phyloP scores from a whole-genome alignment of 2,329 filamentous ascomycete genomes.

The Talaromyces sp. region DNA sequence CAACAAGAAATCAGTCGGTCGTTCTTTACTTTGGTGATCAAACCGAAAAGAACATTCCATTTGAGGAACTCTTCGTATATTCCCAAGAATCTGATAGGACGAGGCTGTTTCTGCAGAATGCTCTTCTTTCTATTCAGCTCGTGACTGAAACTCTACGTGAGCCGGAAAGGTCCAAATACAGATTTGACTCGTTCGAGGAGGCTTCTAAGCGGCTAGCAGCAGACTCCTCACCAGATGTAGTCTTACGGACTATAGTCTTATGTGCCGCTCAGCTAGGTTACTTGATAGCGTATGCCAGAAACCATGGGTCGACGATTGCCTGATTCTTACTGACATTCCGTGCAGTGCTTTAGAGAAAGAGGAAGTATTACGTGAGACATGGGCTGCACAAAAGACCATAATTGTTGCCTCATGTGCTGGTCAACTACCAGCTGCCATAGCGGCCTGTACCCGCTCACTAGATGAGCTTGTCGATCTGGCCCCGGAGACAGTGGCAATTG shows the following conservation, averaged over 20 bases:
- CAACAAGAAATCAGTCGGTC: neutral
- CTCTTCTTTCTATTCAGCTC: neutral
- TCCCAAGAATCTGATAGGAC: neutral
- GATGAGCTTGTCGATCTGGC: conserved; percentile 7
- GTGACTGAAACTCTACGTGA: neutral
- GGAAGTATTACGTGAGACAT: neutral
- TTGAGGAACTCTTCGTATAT: conserved; percentile 1
- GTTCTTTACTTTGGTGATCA: conserved; percentile 13
- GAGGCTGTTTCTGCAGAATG: neutral
- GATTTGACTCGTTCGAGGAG: conserved; percentile 1
- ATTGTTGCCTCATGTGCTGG: conserved; percentile 13
- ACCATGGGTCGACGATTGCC: neutral
- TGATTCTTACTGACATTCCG: neutral
- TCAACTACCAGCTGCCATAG: conserved; percentile 5
- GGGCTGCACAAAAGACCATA: neutral
- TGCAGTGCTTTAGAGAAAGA: conserved; percentile 3
- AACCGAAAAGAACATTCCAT: conserved; percentile 1
- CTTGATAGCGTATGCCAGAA: conserved; percentile 2
- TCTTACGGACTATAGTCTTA: conserved; percentile 10
- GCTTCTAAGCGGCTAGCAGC: neutral
- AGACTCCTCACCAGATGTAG: conserved; percentile 8
- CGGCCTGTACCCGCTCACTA: neutral
- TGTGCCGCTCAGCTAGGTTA: conserved; percentile 9
- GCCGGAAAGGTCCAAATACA: neutral
- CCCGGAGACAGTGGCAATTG: conserved; percentile 7